These are phyloP conservation scores for Gastrolobium bilobum DNA, from an alignment of 306 rosid species.

Conservation along the genomic window DNA sequence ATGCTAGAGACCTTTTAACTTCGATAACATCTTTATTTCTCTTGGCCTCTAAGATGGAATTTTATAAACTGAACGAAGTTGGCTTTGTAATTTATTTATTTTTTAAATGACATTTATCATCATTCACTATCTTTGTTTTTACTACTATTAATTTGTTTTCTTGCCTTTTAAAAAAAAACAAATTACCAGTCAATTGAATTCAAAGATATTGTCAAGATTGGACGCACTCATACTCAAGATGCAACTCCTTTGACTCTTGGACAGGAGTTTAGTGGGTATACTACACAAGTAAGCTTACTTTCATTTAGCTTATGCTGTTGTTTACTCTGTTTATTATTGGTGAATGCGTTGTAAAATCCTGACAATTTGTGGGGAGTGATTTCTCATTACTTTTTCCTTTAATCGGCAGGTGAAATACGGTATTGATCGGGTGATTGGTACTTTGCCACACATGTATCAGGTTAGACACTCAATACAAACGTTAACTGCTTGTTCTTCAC, in stretches of 20 bases:
- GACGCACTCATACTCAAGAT: conserved; percentile 98
- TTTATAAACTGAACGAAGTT: conserved; percentile 19
- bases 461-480: conserved; percentile 53
- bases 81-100: conserved; percentile 19
- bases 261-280: conserved; percentile 96
- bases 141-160: background rate
- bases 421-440: conserved; percentile 78
- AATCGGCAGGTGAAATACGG: conserved; percentile 85
- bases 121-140: conserved; percentile 9
- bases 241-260: conserved; percentile 99
- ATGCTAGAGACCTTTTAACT: conserved; percentile 9
- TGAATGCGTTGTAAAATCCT: conserved; percentile 30
- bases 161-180: background rate
- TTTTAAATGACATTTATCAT: background rate
- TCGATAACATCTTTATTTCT: background rate
- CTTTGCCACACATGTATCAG: conserved; percentile 93
- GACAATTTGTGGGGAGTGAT: conserved; percentile 24
- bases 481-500: conserved; percentile 26
- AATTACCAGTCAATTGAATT: conserved; percentile 82
- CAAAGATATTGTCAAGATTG: conserved; percentile 96
- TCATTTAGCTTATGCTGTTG: conserved; percentile 14
- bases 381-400: conserved; percentile 53
- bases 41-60: conserved; percentile 11
- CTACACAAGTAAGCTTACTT: conserved; percentile 83
- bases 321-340: conserved; percentile 18